Conservation (phyloP, 106 monocot genomes). For the Chionographis japonica region DNA sequence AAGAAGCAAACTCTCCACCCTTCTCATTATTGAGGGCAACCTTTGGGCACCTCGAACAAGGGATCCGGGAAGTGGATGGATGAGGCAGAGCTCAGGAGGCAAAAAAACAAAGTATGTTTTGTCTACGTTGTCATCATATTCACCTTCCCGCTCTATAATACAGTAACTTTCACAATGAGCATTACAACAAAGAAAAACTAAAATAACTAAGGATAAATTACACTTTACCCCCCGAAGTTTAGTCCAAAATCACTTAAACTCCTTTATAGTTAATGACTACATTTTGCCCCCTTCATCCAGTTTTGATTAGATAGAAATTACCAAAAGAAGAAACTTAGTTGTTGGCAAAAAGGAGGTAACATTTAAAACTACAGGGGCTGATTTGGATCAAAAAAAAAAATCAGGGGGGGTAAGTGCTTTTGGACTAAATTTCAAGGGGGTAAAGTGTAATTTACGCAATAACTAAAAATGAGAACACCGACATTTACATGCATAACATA, state of each 20-base stretch:
- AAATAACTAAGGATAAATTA: neutral
- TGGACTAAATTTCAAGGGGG: too few species aligned
- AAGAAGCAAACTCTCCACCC: slow-evolving; percentile 95
- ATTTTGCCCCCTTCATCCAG: too few species aligned
- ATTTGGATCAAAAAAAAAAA: too few species aligned
- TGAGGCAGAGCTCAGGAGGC: slow-evolving; percentile 90
- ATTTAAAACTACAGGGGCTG: too few species aligned
- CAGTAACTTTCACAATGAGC: slow-evolving; percentile 1
- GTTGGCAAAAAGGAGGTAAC: too few species aligned
- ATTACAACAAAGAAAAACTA: neutral
- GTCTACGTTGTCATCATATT: slow-evolving; percentile 67
- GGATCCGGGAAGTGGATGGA: slow-evolving; percentile 93
- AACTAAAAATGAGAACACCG: neutral
- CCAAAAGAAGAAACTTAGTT: neutral
- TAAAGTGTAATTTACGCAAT: too few species aligned
- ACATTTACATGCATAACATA: slow-evolving; percentile 15
- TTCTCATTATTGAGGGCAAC: slow-evolving; percentile 93
- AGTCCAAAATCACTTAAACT: too few species aligned
- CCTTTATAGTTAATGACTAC: too few species aligned
- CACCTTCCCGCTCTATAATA: slow-evolving; percentile 52
- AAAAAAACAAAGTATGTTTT: slow-evolving; percentile 97
- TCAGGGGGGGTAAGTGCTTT: too few species aligned
- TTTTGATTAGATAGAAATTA: neutral
- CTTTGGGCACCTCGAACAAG: slow-evolving; percentile 95
- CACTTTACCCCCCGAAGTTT: too few species aligned